Evolutionary conservation across 805 yeast species (phyloP).

Genomic region (Cyberlindnera subsufficiens): DNA sequence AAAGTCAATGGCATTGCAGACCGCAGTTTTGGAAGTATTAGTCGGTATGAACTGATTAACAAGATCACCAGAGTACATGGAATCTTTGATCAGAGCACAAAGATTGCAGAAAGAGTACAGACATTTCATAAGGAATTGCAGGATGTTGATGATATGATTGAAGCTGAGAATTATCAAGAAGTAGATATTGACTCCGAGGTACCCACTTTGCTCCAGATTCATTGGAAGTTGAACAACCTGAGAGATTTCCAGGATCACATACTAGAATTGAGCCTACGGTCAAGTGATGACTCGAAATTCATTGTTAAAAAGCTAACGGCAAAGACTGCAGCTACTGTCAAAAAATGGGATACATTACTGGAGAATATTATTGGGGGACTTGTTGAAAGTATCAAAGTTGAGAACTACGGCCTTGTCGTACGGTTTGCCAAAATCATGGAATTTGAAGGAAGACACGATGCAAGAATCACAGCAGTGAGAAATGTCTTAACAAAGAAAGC

Average conservation of each 20-base stretch:
- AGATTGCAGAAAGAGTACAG: constrained; percentile 56
- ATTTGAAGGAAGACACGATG: constrained; percentile 74
- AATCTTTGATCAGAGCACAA: constrained; percentile 63
- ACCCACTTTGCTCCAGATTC: constrained; percentile 58
- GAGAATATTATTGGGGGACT: constrained; percentile 60
- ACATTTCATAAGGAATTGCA: constrained; percentile 46
- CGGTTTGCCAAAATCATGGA: constrained; percentile 75
- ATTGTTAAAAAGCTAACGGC: constrained; percentile 54
- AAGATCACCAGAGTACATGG: constrained; percentile 63
- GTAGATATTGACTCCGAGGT: constrained; percentile 36
- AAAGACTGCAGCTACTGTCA: constrained; percentile 36
- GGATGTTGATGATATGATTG: constrained; percentile 48
- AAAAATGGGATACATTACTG: constrained; percentile 59
- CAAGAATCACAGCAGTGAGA: constrained; percentile 38
- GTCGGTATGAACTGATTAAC: constrained; percentile 63
- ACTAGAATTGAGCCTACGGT: constrained; percentile 42
- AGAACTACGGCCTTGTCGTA: constrained; percentile 60
- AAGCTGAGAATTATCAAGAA: constrained; percentile 35
- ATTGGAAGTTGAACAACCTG: constrained; percentile 61
- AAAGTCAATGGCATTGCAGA: constrained; percentile 43
- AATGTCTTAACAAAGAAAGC: constrained; percentile 24
- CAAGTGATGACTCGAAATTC: constrained; percentile 60
- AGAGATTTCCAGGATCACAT: constrained; percentile 79
- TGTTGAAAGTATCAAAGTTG: constrained; percentile 68
- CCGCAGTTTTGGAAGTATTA: constrained; percentile 54